These are phyloP conservation scores for Umbelopsis vinacea DNA, from an alignment of 192 early-diverging fungal genomes.

Conservation along the genomic window DNA sequence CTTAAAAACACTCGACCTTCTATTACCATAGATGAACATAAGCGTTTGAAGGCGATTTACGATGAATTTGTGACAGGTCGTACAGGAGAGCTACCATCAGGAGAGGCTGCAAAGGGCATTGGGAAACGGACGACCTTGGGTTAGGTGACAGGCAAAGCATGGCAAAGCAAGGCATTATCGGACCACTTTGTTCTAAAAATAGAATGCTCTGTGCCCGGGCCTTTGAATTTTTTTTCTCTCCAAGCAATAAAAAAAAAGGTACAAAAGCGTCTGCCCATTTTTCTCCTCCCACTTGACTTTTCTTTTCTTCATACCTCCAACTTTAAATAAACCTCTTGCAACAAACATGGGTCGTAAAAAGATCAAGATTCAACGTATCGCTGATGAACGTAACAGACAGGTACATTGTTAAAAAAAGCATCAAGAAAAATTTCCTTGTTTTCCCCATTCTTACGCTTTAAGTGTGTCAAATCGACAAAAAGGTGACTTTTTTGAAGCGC, in stretches of 20 bases:
- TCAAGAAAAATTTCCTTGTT: neutral
- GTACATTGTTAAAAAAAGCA: constrained; percentile 51
- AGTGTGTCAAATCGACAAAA: neutral
- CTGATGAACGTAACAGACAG: constrained; percentile 90
- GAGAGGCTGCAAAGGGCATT: constrained; percentile 47
- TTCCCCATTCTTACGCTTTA: constrained; percentile 2
- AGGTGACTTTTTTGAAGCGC: constrained; percentile 91
- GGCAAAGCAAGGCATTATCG: neutral
- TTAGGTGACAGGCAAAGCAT: constrained; percentile 11
- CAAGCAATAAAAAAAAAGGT: neutral
- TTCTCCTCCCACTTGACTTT: neutral
- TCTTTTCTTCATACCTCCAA: neutral
- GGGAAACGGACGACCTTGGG: constrained; percentile 46
- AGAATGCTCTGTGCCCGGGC: constrained; percentile 20
- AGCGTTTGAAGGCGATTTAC: constrained; percentile 60
- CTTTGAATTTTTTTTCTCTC: constrained; percentile 15
- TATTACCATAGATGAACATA: constrained; percentile 58
- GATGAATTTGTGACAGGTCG: constrained; percentile 62
- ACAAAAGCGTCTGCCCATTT: constrained; percentile 5
- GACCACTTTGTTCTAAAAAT: constrained; percentile 14
- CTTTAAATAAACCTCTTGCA: neutral
- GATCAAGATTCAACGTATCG: constrained; percentile 90
- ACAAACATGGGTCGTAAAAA: constrained; percentile 88
- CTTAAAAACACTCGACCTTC: constrained; percentile 65
- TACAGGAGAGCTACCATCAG: constrained; percentile 61